These are phyloP conservation scores for Polychaeton citri DNA, from an alignment of 2,329 filamentous ascomycete species.

Conservation along the genomic window DNA sequence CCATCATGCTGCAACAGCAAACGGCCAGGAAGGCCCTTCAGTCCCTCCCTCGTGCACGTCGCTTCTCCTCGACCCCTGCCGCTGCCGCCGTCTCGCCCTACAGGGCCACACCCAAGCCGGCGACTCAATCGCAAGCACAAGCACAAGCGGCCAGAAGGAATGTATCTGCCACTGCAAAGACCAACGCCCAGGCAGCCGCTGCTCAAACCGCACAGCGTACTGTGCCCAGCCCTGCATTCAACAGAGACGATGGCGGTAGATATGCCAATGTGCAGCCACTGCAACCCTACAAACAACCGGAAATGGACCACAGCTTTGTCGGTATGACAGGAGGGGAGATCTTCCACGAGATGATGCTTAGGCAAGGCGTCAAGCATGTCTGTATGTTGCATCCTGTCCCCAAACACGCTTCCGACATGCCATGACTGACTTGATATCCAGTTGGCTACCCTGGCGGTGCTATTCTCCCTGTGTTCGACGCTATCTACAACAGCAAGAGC, in stretches of 20 bases:
- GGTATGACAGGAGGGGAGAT: constrained; percentile 93
- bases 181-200: constrained; percentile 29
- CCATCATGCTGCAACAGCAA: constrained; percentile 19
- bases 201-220: constrained; percentile 25
- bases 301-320: constrained; percentile 57
- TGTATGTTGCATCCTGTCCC: constrained; percentile 46
- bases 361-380: constrained; percentile 82
- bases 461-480: constrained; percentile 95
- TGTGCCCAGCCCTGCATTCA: constrained; percentile 36
- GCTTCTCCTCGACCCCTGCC: constrained; percentile 29
- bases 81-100: constrained; percentile 32
- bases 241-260: constrained; percentile 28
- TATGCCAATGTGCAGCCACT: constrained; percentile 30
- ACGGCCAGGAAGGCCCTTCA: constrained; percentile 24
- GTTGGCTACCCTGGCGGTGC: constrained; percentile 77
- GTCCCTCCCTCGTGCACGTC: constrained; percentile 26
- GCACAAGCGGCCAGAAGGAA: constrained; percentile 14
- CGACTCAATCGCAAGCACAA: constrained; percentile 7
- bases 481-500: constrained; percentile 94
- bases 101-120: constrained; percentile 10
- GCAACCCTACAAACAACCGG: constrained; percentile 32
- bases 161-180: constrained; percentile 27
- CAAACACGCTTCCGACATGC: background rate
- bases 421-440: constrained; percentile 12
- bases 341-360: constrained; percentile 98